Conservation (phyloP, 768 basidiomycete genomes). For the Lanmaoa rubissima region DNA sequence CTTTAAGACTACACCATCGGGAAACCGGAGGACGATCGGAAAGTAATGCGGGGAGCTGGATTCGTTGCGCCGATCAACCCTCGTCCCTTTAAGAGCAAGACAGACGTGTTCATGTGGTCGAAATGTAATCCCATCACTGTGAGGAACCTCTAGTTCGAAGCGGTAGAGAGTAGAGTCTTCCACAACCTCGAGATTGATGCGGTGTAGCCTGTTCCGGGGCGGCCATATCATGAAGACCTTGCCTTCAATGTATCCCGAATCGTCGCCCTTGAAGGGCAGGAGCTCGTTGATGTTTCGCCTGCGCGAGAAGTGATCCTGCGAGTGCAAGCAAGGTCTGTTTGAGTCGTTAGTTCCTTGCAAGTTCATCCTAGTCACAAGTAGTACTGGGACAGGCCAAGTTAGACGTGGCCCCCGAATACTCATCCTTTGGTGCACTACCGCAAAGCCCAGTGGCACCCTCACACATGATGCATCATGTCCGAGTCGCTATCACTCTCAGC, state of each 20-base stretch:
- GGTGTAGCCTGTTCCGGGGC: conserved; percentile 25
- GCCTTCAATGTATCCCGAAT: conserved; percentile 41
- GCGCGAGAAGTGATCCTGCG: conserved; percentile 22
- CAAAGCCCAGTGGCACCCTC: conserved; percentile 7
- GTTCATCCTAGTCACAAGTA: conserved; percentile 8
- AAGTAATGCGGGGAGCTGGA: conserved; percentile 32
- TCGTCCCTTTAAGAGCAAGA: conserved; percentile 48
- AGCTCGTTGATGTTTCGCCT: conserved; percentile 36
- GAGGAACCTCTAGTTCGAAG: conserved; percentile 41
- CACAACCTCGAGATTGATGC: conserved; percentile 31
- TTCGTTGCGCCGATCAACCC: conserved; percentile 30
- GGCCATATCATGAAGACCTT: conserved; percentile 48
- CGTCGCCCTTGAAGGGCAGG: conserved; percentile 28
- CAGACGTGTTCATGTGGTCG: conserved; percentile 41
- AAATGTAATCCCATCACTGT: conserved; percentile 36
- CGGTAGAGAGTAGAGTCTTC: conserved; percentile 20
- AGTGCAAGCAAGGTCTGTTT: neutral
- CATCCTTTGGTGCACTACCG: no score
- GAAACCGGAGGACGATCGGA: conserved; percentile 43
- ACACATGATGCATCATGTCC: conserved; percentile 14
- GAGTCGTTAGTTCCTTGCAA: neutral
- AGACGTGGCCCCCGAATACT: conserved; percentile 10
- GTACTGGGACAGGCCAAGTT: no score
- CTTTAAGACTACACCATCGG: conserved; percentile 42
- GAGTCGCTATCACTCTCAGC: conserved; percentile 31